These are phyloP conservation scores for Ogataea corticis DNA, from an alignment of 805 yeast genomes.

Conservation along the genomic window DNA sequence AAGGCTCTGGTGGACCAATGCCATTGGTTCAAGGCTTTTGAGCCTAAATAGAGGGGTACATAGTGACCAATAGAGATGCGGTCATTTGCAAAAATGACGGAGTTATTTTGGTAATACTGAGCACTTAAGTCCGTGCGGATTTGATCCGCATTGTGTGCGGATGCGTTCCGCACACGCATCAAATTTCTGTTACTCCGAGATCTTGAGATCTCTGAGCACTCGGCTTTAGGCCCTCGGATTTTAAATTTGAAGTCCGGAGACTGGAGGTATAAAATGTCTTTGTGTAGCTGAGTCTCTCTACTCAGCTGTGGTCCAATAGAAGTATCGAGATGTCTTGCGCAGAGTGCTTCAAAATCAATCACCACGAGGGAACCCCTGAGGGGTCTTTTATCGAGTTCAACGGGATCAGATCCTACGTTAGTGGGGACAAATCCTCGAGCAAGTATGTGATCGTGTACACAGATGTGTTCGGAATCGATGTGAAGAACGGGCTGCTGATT, in stretches of 20 bases:
- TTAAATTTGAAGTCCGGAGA: no score
- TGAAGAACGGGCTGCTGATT: conserved; percentile 53
- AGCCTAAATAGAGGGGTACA: conserved; percentile 12
- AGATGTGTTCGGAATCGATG: conserved; percentile 62
- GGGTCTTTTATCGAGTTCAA: conserved; percentile 43
- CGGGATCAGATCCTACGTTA: conserved; percentile 45
- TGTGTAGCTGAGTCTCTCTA: no score
- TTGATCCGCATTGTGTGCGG: no score
- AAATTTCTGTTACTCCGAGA: no score
- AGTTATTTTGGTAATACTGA: neutral
- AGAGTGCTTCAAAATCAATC: conserved; percentile 45
- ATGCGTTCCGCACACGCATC: no score
- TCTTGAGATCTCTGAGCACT: no score
- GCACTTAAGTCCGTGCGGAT: no score
- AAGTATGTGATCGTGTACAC: conserved; percentile 58
- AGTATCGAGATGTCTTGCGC: conserved; percentile 41
- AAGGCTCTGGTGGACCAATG: conserved; percentile 56
- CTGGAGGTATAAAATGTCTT: no score
- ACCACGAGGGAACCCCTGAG: conserved; percentile 51
- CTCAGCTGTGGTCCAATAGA: no score
- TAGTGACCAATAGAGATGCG: no score
- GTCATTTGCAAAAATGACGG: no score
- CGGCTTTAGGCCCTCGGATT: no score
- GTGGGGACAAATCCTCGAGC: conserved; percentile 44
- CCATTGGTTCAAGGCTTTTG: conserved; percentile 30